Base-by-base conservation (phyloP, 257 asterid genomes). In the Rehmannia glutinosa region DNA sequence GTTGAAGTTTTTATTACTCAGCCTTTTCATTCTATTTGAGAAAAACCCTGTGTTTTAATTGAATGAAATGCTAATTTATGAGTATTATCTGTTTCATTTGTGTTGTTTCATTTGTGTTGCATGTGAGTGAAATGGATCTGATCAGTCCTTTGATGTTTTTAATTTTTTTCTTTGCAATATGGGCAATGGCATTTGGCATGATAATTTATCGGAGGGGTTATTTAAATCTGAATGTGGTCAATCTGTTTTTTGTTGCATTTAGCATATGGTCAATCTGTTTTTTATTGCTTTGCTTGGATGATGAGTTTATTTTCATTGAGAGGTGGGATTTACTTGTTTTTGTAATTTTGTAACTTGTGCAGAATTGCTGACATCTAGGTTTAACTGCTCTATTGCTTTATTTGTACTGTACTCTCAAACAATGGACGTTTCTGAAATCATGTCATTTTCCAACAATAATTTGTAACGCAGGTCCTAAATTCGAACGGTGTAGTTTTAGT, bases 401-500 rank as follows among this genome's bases (percentile, higher is more conserved):
- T 23, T 36, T 60, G 27, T 23, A 52, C 6, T 0, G 42, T 43
- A 32, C 21, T 56, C 57, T 60, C 30, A 35, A 21, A 71, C 64
- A 41, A 72, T 43, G 67, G 64, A 25, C 13, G 20, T 36, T 28
- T 42, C 54, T 70, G 56, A 57, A 42, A 59, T 49, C 10, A n/a
- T n/a, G n/a, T n/a, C n/a, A n/a, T n/a, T n/a, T n/a, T n/a, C n/a
- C n/a, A 38, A 30, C 19, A 51, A 41, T 38, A 56, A 20, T 47
- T 25, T 74, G 52, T 15, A 30, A 45, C 60, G 81, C 86, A 93
- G 99, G 99, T 91, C n/a, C 74, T 88, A 62, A 84, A 88, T 79
- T 82, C 97, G 5, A 88, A 94, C 66, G 81, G 97, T 21, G 83
- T 94, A 64, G 97, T 91, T 47, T 73, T 91, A 1, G 99, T 94